A percentile compares a stretch with the other conserved stretches of the same genome.
Conservation (phyloP, 371 early-diverging fungal genomes). For the Apophysomyces elegans region DNA sequence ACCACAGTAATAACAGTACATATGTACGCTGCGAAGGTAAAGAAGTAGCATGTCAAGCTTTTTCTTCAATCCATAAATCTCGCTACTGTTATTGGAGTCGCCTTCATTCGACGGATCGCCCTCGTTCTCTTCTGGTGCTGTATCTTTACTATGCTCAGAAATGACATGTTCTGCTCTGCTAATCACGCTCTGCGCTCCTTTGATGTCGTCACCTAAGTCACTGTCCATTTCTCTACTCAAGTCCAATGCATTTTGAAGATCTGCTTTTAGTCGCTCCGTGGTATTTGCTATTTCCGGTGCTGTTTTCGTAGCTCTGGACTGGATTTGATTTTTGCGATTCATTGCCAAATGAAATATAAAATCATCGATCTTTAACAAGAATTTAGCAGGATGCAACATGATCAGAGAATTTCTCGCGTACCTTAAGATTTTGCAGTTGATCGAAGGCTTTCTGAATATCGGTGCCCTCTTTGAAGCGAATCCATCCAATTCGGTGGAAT, state of each 20-base stretch:
- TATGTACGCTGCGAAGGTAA: conserved; percentile 90
- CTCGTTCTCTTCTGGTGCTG: conserved; percentile 17
- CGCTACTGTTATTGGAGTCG: conserved; percentile 24
- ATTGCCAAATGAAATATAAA: conserved; percentile 76
- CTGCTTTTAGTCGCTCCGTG: conserved; percentile 70
- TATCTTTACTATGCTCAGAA: conserved; percentile 18
- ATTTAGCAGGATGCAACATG: conserved; percentile 7
- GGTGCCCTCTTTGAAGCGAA: conserved; percentile 82
- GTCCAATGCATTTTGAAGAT: conserved; percentile 62
- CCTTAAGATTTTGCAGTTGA: conserved; percentile 60
- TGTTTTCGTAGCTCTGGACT: conserved; percentile 55
- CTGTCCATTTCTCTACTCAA: conserved; percentile 66
- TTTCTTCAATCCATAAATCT: conserved; percentile 50
- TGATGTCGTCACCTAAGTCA: conserved; percentile 52
- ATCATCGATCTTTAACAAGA: conserved; percentile 65
- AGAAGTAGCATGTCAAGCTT: conserved; percentile 81
- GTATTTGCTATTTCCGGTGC: conserved; percentile 68
- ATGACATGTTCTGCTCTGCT: conserved; percentile 42
- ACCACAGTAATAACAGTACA: conserved; percentile 94
- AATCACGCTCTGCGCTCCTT: conserved; percentile 36
- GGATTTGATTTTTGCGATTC: conserved; percentile 56
- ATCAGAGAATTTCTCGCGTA: conserved; percentile 14
- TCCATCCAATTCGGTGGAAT: conserved; percentile 92
- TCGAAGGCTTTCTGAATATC: conserved; percentile 77
- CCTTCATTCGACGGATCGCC: conserved; percentile 26